Evolutionary conservation across 257 asterid species (phyloP).

Genomic region (Echium plantagineum): DNA sequence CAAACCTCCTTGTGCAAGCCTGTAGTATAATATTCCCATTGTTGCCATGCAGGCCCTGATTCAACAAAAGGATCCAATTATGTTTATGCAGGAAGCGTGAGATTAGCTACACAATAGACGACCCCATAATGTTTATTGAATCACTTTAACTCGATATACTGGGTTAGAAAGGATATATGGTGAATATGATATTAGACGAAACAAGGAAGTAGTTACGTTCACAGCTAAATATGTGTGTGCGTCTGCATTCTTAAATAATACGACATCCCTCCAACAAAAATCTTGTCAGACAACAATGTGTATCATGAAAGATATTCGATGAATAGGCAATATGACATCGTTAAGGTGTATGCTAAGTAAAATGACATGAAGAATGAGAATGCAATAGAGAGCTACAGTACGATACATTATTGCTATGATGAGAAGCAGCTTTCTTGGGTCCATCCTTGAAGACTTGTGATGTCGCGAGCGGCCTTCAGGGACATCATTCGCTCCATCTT

Average conservation of each 20-base stretch:
- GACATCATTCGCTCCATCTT: conserved; percentile 53
- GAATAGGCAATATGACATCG: too few relatives aligned
- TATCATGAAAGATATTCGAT: too few relatives aligned
- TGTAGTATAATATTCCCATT: conserved; percentile 84
- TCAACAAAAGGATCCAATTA: conserved; percentile 1
- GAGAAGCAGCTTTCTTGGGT: conserved; percentile 89
- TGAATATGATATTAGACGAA: too few relatives aligned
- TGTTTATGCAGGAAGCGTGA: neutral
- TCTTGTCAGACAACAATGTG: too few relatives aligned
- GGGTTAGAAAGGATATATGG: too few relatives aligned
- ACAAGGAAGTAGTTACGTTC: too few relatives aligned
- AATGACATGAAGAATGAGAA: neutral
- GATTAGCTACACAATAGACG: neutral
- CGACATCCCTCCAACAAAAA: too few relatives aligned
- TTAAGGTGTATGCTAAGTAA: too few relatives aligned
- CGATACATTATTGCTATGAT: conserved; percentile 66
- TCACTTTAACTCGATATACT: neutral
- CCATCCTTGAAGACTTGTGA: conserved; percentile 70
- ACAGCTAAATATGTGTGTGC: too few relatives aligned
- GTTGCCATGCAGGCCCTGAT: conserved; percentile 98
- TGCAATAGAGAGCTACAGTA: conserved; percentile 1
- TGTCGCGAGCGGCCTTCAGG: conserved; percentile 67
- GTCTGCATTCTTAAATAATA: too few relatives aligned
- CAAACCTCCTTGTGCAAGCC: conserved; percentile 63
- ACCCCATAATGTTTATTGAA: neutral